phyloP scores from a whole-genome alignment of 192 early-diverging fungal genomes.

The Ramicandelaber brevisporus region DNA sequence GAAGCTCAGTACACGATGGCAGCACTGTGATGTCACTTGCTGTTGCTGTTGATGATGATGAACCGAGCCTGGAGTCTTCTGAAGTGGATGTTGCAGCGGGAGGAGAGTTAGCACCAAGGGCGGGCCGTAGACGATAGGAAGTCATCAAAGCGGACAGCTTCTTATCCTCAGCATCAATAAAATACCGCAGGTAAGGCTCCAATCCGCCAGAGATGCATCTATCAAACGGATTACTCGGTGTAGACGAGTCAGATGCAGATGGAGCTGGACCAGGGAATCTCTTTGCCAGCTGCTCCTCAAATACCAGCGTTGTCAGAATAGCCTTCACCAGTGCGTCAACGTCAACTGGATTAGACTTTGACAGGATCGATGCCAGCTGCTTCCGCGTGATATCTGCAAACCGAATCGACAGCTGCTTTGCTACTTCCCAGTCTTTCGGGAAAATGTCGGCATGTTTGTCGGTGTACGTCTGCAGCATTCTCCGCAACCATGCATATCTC shows the following conservation, averaged over 20 bases:
- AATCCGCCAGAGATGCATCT: conserved; percentile 60
- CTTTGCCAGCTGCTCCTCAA: conserved; percentile 61
- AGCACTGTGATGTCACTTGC: conserved; percentile 49
- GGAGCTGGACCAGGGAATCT: too few species aligned
- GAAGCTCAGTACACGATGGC: conserved; percentile 73
- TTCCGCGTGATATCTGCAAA: conserved; percentile 77
- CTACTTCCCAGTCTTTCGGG: conserved; percentile 50
- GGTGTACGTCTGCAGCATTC: conserved; percentile 66
- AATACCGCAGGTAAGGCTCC: conserved; percentile 69
- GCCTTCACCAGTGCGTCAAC: conserved; percentile 49
- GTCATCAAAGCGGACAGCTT: conserved; percentile 19
- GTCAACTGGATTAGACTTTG: conserved; percentile 23
- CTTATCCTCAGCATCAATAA: conserved; percentile 65
- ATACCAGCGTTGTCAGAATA: conserved; percentile 64
- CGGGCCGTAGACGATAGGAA: conserved; percentile 2
- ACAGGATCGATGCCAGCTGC: conserved; percentile 24
- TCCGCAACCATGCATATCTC: conserved; percentile 80
- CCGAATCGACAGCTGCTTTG: conserved; percentile 30
- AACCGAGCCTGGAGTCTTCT: too few species aligned
- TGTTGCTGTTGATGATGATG: too few species aligned
- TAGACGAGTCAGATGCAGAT: too few species aligned
- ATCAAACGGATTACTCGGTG: conserved; percentile 27
- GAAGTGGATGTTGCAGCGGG: too few species aligned
- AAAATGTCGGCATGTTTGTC: conserved; percentile 72
- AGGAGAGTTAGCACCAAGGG: too few species aligned